Conservation (phyloP, 352 stramenopile genomes). For the Pythium utonaiense region DNA sequence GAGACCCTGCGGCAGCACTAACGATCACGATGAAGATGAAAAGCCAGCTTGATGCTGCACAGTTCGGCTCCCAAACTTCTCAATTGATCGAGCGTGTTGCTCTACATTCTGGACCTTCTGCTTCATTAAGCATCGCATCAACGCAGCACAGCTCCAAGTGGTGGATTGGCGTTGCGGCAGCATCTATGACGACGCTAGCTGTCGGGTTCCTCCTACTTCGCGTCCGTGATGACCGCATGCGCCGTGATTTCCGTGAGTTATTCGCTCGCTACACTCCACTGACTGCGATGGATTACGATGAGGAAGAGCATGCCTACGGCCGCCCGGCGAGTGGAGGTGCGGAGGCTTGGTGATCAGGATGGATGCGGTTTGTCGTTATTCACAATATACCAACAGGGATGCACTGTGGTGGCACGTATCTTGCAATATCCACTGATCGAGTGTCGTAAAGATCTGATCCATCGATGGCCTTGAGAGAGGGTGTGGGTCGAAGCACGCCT, state of each 20-base stretch:
- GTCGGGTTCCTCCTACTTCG: conserved; percentile 18
- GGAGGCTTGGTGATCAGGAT: conserved; percentile 10
- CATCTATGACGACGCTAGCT: conserved; percentile 12
- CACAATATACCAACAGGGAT: conserved; percentile 21
- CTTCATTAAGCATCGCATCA: not conserved
- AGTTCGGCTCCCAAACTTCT: conserved; percentile 15
- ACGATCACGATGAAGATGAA: conserved; percentile 28
- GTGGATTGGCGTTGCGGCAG: conserved; percentile 3
- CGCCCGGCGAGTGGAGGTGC: not conserved
- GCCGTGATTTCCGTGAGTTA: conserved; percentile 29
- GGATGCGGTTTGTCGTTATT: not conserved
- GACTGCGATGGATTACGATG: conserved; percentile 26
- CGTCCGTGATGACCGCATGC: conserved; percentile 27
- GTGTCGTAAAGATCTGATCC: conserved; percentile 60
- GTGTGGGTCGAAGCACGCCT: conserved; percentile 55
- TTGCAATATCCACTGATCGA: conserved; percentile 53
- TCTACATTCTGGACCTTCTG: conserved; percentile 12
- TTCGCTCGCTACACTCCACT: conserved; percentile 31
- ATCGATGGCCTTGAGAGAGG: conserved; percentile 54
- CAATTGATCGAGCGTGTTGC: conserved; percentile 22
- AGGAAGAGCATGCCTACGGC: conserved; percentile 16
- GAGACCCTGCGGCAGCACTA: conserved; percentile 15
- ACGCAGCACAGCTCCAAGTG: conserved; percentile 1
- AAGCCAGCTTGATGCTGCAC: conserved; percentile 7
- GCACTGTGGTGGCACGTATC: conserved; percentile 32